These are phyloP conservation scores for Tricholoma furcatifolium DNA, from an alignment of 768 basidiomycete species.

Conservation along the genomic window DNA sequence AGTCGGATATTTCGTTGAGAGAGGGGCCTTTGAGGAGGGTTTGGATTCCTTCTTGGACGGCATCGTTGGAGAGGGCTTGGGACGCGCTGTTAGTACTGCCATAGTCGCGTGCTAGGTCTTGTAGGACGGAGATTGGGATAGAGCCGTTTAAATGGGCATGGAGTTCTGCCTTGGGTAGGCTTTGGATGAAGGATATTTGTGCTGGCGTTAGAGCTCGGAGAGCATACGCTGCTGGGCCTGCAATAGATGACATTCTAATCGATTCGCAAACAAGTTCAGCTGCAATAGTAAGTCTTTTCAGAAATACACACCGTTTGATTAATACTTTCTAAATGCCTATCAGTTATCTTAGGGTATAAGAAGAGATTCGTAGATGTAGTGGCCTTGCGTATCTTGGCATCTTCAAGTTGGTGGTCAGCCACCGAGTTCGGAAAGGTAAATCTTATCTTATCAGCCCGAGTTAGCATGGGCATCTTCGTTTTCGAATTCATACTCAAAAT, in stretches of 20 bases:
- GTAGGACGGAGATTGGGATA: slow-evolving; percentile 65
- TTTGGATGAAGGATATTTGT: slow-evolving; percentile 59
- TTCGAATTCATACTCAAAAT: no score
- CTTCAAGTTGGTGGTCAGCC: no score
- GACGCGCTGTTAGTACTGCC: no score
- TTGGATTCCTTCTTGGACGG: slow-evolving; percentile 29
- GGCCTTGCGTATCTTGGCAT: no score
- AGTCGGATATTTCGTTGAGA: slow-evolving; percentile 62
- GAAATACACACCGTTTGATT: neutral
- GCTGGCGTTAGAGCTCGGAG: slow-evolving; percentile 47
- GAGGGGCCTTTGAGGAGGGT: slow-evolving; percentile 41
- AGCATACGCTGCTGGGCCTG: slow-evolving; percentile 50
- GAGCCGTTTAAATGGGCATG: slow-evolving; percentile 87
- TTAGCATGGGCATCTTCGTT: no score
- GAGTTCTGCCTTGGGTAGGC: slow-evolving; percentile 78
- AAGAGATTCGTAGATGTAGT: no score
- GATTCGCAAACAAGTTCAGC: neutral
- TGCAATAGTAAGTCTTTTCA: neutral
- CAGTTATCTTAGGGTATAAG: no score
- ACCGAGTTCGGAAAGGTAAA: no score
- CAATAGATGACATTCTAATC: slow-evolving; percentile 17
- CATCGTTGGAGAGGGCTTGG: slow-evolving; percentile 20
- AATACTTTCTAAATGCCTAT: no score
- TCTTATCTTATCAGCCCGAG: no score
- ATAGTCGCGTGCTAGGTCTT: slow-evolving; percentile 57